Evolutionary conservation across 2,329 filamentous ascomycete genomes (phyloP), one percentile per base, ranked within the genome.

Genomic region (Fusarium subglutinans): DNA sequence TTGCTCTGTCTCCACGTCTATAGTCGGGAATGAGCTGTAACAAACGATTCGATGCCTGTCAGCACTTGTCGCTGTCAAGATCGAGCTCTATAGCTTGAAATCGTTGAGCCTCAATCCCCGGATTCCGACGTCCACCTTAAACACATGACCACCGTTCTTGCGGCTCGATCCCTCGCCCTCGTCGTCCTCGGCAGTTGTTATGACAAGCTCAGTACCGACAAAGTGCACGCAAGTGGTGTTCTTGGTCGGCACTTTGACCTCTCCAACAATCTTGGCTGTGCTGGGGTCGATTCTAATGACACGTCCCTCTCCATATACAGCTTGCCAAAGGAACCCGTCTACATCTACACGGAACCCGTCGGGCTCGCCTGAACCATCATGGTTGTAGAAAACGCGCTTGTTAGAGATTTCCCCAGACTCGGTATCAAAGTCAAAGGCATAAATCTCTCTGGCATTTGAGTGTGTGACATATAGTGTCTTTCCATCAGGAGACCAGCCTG

Each of bases 321-420:
- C 93, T 70, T 93, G 91, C 95, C 96, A 98, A 78, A 98, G 87
- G 84, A 93, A 92, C n/a, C 94, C 95, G 62, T 97, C 90, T 48
- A 88, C 89, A 79, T 98, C 95, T 78, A 97, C 89, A 71, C 92
- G 91, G 83, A 96, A 95, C 5, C 95, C 95, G 82, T 98, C 95
- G 2, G 94, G 94, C 71, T 90, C 89, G 54, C 92, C 91, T 33
- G 87, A 81, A 3, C 89, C 89, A 8, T 89, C 86, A 79, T 95
- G 90, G 64, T 88, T 85, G 84, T 95, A 96, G 83, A 95, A 94
- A 43, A 92, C 85, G 63, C 93, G 90, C 78, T 90, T 88, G 82
- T 93, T 92, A 66, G 87, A 88, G 60, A 94, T 86, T n/a, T 83
- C 84, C 41, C 92, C 93, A 5, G 89, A 90, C n/a, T 82, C 80